A percentile compares a stretch with the other conserved stretches of the same genome.
These are phyloP conservation scores for Botryotinia convoluta DNA, from an alignment of 2,329 filamentous ascomycete genomes.

Conservation along the genomic window DNA sequence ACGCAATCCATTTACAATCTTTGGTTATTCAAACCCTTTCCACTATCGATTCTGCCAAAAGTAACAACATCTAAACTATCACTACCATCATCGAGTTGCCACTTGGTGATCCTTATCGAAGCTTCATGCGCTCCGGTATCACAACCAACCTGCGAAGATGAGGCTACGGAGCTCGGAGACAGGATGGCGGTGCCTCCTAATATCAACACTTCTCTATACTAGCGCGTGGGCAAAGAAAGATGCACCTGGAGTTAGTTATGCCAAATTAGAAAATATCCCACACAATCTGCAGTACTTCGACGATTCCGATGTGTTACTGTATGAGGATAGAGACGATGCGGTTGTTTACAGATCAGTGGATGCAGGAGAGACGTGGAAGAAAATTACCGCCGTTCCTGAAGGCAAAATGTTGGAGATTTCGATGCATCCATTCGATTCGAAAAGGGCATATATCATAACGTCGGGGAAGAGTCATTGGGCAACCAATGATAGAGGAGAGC, in stretches of 20 bases:
- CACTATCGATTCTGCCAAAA: background rate
- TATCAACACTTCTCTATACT: slow-evolving; percentile 33
- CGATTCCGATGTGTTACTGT: slow-evolving; percentile 77
- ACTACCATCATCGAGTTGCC: slow-evolving; percentile 16
- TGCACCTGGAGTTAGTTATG: slow-evolving; percentile 62
- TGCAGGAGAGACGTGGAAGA: slow-evolving; percentile 75
- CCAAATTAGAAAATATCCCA: slow-evolving; percentile 64
- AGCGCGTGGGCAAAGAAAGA: slow-evolving; percentile 37
- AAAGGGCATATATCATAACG: slow-evolving; percentile 79
- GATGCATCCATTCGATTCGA: slow-evolving; percentile 75
- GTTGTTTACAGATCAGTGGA: slow-evolving; percentile 76
- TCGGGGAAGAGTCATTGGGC: slow-evolving; percentile 70
- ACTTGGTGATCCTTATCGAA: slow-evolving; percentile 30
- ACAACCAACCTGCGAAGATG: slow-evolving; percentile 35
- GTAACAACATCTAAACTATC: background rate
- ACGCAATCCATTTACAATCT: slow-evolving; percentile 15
- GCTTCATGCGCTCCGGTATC: slow-evolving; percentile 36
- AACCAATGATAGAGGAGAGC: slow-evolving; percentile 78
- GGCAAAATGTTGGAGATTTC: slow-evolving; percentile 61
- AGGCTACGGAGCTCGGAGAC: slow-evolving; percentile 33
- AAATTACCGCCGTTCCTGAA: slow-evolving; percentile 61
- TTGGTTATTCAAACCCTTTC: background rate
- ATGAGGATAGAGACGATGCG: slow-evolving; percentile 62
- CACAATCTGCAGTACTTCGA: slow-evolving; percentile 83
- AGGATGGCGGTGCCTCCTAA: slow-evolving; percentile 36